phyloP scores from a whole-genome alignment of 192 early-diverging fungal species.

The Chytriomyces confervae region DNA sequence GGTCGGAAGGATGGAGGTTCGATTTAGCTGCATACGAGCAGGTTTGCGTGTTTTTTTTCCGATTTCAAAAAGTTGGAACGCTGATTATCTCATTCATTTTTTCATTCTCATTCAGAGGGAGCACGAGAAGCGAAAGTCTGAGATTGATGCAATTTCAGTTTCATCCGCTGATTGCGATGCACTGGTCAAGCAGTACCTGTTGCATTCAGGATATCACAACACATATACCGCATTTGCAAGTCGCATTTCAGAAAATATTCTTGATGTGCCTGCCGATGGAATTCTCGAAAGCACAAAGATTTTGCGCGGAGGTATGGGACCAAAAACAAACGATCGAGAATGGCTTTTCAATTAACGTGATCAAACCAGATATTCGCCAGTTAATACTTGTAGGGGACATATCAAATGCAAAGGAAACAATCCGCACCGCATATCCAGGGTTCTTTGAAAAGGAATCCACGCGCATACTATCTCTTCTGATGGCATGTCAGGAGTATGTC shows the following conservation, averaged over 20 bases:
- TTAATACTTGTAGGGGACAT: neutral
- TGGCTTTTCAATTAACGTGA: neutral
- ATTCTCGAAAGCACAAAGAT: neutral
- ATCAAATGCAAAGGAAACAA: neutral
- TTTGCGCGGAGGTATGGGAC: neutral
- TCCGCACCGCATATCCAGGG: neutral
- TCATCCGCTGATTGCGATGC: neutral
- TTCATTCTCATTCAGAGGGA: neutral
- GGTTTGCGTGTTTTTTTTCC: neutral
- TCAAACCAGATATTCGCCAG: neutral
- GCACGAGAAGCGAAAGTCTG: neutral
- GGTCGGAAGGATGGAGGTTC: neutral
- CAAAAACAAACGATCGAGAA: neutral
- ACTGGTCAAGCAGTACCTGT: conserved; percentile 1
- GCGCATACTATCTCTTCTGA: neutral
- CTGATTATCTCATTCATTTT: neutral
- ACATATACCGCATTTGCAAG: neutral
- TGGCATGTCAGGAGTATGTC: conserved; percentile 15
- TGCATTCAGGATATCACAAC: conserved; percentile 8
- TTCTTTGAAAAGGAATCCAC: neutral
- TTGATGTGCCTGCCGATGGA: neutral
- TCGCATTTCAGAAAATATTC: conserved; percentile 1
- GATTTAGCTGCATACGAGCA: neutral
- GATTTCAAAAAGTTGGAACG: neutral
- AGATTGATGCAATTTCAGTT: neutral